Evolutionary conservation across 2,329 filamentous ascomycete genomes (phyloP), one percentile per base, ranked within the genome.

Genomic region (Westerdykella sp.): DNA sequence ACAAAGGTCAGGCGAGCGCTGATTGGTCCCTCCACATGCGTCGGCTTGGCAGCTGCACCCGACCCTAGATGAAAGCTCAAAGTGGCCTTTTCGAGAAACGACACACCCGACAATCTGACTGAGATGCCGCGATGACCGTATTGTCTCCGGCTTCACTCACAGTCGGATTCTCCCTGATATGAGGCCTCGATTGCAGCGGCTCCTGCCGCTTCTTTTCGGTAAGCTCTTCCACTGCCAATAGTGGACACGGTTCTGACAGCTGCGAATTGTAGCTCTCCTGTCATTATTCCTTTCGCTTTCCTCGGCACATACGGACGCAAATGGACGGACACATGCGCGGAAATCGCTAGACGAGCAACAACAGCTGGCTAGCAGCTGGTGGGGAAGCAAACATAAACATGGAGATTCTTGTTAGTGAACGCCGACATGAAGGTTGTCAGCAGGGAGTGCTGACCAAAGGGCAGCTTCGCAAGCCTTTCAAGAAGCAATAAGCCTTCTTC

Each of bases 401-500:
- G 52, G 47, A 32, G 48, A 44, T n/a, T 43, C 47, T 43, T 45
- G 48, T 44, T 50, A 49, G 58, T 51, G 46, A 7, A 12, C 11
- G 12, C 16, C 6, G 16, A 13, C 23, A 7, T 12, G 10, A 34
- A 13, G 28, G 9, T 25, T 25, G 40, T 53, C 51, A 41, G 25
- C 25, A 46, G 21, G 45, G 15, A 48, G 39, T 28, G 46, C 48
- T 41, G 46, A 55, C 22, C 32, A 40, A 13, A 38, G 42, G 14
- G 46, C 55, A 50, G 63, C 54, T 14, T 44, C 49, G n/a, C 40
- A 54, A 25, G 59, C 57, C 6, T 52, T 67, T 42, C 42, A 65
- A 51, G 58, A 76, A 49, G 72, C 71, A 7, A 61, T 59, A 34
- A 47, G 54, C 1, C 56, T 71, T 22, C 63, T 75, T 6, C 63